Evolutionary conservation across 2,329 filamentous ascomycete species (phyloP).

Genomic region (Fusarium pseudocircinatum): DNA sequence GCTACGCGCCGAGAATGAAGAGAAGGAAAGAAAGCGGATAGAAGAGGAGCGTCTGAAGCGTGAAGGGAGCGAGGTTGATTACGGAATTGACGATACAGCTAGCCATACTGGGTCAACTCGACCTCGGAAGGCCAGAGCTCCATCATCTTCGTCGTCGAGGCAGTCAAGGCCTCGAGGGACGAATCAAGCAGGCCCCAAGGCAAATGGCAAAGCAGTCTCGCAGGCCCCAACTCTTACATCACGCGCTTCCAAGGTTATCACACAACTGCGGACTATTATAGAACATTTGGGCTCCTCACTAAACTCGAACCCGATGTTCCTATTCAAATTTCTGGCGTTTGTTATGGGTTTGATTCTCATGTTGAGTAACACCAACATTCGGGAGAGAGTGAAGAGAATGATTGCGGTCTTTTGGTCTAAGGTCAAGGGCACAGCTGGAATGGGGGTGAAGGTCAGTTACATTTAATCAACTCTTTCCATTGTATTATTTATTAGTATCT

Average conservation of each 20-base stretch:
- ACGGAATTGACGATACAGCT: conserved; percentile 70
- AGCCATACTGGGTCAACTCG: conserved; percentile 50
- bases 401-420: conserved; percentile 81
- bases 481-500: conserved; percentile 38
- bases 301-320: conserved; percentile 64
- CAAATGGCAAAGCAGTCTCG: conserved; percentile 44
- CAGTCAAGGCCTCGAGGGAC: conserved; percentile 39
- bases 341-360: conserved; percentile 80
- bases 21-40: conserved; percentile 61
- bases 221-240: conserved; percentile 52
- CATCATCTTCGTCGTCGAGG: conserved; percentile 48
- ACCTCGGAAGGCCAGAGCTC: conserved; percentile 44
- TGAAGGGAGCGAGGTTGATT: conserved; percentile 71
- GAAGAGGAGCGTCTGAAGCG: conserved; percentile 63
- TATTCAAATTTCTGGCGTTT: conserved; percentile 77
- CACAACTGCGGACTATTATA: conserved; percentile 62
- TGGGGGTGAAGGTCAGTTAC: conserved; percentile 98
- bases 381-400: conserved; percentile 77
- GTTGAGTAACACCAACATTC: conserved; percentile 77
- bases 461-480: conserved; percentile 64
- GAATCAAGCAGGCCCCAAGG: conserved; percentile 21
- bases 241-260: conserved; percentile 62
- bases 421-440: conserved; percentile 84
- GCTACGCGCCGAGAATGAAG: conserved; percentile 67
- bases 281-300: conserved; percentile 61